Conservation (phyloP, 2,329 filamentous ascomycete genomes). For the Rhinocladiella similis region DNA sequence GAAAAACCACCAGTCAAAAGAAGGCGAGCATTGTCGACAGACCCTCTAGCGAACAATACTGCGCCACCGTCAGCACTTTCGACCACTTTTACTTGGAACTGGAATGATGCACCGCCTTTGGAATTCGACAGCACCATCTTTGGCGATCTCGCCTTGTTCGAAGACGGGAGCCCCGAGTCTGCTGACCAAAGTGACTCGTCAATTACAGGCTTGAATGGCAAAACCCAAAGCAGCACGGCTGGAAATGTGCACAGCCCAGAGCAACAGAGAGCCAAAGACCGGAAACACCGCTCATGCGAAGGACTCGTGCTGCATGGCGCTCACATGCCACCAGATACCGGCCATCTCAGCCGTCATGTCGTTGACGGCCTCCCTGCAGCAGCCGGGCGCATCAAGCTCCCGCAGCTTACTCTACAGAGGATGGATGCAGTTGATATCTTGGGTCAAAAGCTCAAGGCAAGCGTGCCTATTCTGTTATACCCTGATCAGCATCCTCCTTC, state of each 20-base stretch:
- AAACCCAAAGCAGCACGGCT: slow-evolving; percentile 2
- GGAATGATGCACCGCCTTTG: slow-evolving; percentile 4
- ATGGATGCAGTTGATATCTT: neutral
- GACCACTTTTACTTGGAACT: neutral
- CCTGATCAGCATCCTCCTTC: slow-evolving; percentile 2
- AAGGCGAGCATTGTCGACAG: slow-evolving; percentile 1
- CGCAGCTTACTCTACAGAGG: neutral
- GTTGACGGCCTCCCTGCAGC: neutral
- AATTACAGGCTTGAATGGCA: slow-evolving; percentile 1
- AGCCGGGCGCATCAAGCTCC: slow-evolving; percentile 4
- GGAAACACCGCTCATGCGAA: neutral
- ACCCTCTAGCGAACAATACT: neutral
- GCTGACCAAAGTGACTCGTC: neutral
- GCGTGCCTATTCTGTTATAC: slow-evolving; percentile 1
- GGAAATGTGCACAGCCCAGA: neutral
- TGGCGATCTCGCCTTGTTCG: slow-evolving; percentile 7
- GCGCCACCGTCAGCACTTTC: neutral
- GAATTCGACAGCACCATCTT: slow-evolving; percentile 14
- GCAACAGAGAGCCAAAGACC: neutral
- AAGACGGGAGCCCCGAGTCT: slow-evolving; percentile 4
- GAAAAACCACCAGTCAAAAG: slow-evolving; percentile 9
- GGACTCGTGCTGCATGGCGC: slow-evolving; percentile 1
- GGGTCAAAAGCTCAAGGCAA: neutral
- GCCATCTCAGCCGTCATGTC: slow-evolving; percentile 10
- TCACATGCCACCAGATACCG: slow-evolving; percentile 10